Base-by-base conservation (phyloP, 768 basidiomycete species). In the Mycena venus region DNA sequence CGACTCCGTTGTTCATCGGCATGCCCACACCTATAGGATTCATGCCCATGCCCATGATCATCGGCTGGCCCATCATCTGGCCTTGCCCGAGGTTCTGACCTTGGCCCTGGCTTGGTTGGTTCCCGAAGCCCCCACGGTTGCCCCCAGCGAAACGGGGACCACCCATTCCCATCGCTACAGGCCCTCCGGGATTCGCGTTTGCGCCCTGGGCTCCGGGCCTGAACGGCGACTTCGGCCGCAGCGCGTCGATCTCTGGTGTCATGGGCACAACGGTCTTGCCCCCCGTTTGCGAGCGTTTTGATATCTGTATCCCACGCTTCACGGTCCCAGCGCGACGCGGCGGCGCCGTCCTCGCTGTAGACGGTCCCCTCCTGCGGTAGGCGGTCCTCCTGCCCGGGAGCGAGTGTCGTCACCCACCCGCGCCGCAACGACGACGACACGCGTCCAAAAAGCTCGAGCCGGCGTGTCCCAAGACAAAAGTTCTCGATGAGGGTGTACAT, bases 401-500 rank as follows among this genome's bases (percentile, higher is more conserved):
- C 89, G 55, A 94, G 87, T 14, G 93, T 91, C n/a, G 96, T 95
- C 14, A 98, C 93, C 98, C 98, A 99, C 8, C 98, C 98, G 14
- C 92, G 90, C 0, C 97, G 91, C 8, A 95, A 85, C 0, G 91
- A 92, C 29, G 92, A 90, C 0, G 90, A 88, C 0, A 86, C 86
- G 3, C 91, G 90, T 0, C 95, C 96, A 76, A 97, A 99, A 15
- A 99, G 84, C 80, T 99, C 96, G 17, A 99, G 91, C 3, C 98
- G 91, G 19, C 98, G 93, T 0, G 94, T 90, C 6, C 97, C 98
- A 61, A 98, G 92, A 80, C 97, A 99, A 82, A 99, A 99, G 82
- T 98, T 99, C 84, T 99, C 98, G 80, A 99, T 94, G 49, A 99
- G 90, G 6, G 94, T 93, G 85, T 99, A 97, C 88, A 97, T 95